Percentiles rank a stretch among this genome's conserved stretches.
These are phyloP conservation scores for Cerioporus squamosus DNA, from an alignment of 1,284 basidiomycete genomes.

Conservation along the genomic window DNA sequence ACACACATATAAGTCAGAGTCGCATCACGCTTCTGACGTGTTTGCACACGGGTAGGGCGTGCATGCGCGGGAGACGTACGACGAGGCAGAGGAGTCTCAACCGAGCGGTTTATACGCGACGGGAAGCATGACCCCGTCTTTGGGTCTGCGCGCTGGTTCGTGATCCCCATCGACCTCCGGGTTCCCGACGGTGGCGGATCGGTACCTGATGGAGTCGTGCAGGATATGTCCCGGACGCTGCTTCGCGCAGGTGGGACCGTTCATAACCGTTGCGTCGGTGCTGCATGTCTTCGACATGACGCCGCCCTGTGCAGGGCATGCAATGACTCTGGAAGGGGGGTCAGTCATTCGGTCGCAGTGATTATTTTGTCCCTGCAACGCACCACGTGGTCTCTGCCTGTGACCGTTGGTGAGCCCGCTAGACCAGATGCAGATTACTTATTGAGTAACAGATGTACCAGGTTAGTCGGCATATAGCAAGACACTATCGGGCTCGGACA, in stretches of 20 bases:
- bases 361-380: no score
- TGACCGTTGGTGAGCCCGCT: no score
- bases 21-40: no score
- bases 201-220: no score
- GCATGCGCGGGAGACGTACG: slow-evolving; percentile 18
- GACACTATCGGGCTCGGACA: no score
- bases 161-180: not conserved
- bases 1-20: no score
- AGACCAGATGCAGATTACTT: no score
- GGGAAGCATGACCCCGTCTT: slow-evolving; percentile 24
- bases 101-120: slow-evolving; percentile 20
- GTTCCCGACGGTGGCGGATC: no score
- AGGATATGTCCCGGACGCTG: slow-evolving; percentile 19
- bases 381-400: no score
- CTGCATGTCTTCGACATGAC: slow-evolving; percentile 6
- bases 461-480: no score
- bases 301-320: not conserved
- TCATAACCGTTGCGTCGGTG: slow-evolving; percentile 10
- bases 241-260: slow-evolving; percentile 5
- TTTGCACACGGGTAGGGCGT: slow-evolving; percentile 16
- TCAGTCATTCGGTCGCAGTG: not conserved
- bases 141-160: slow-evolving; percentile 21
- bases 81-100: slow-evolving; percentile 15
- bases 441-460: no score
- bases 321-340: not conserved